phyloP scores from a whole-genome alignment of 2,329 filamentous ascomycete genomes.

The Chrysoporthe austroafricana region DNA sequence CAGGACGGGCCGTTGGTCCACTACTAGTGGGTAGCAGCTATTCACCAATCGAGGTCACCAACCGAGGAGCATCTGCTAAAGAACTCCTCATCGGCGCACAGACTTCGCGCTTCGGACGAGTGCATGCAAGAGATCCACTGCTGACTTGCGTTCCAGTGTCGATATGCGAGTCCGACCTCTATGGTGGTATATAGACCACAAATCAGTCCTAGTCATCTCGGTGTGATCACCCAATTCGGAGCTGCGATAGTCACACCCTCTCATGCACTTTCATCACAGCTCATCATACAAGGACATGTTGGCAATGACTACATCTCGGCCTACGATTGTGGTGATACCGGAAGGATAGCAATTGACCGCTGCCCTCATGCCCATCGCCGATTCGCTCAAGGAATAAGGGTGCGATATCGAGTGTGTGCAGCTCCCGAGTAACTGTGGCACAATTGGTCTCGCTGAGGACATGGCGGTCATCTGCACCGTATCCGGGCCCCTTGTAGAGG shows the following conservation, averaged over 20 bases:
- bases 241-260: not conserved
- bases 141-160: not conserved
- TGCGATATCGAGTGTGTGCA: slow-evolving; percentile 5
- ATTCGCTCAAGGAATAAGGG: slow-evolving; percentile 6
- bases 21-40: not conserved
- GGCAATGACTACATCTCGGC: slow-evolving; percentile 8
- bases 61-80: not conserved
- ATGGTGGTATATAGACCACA: too few species aligned
- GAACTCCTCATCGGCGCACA: not conserved
- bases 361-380: slow-evolving; percentile 13
- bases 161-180: too few species aligned
- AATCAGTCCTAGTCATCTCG: too few species aligned
- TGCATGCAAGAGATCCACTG: not conserved
- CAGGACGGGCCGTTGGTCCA: not conserved
- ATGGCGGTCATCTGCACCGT: slow-evolving; percentile 16
- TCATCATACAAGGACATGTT: not conserved
- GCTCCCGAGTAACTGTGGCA: slow-evolving; percentile 19
- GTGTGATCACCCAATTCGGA: too few species aligned
- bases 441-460: slow-evolving; percentile 22
- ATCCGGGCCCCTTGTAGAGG: slow-evolving; percentile 35
- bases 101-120: not conserved
- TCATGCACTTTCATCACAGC: not conserved
- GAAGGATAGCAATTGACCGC: slow-evolving; percentile 20
- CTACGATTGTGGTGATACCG: slow-evolving; percentile 21
- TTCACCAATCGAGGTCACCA: not conserved